Evolutionary conservation across 257 asterid species (phyloP), one percentile per base, ranked within the genome.

Genomic region (Striga asiatica): DNA sequence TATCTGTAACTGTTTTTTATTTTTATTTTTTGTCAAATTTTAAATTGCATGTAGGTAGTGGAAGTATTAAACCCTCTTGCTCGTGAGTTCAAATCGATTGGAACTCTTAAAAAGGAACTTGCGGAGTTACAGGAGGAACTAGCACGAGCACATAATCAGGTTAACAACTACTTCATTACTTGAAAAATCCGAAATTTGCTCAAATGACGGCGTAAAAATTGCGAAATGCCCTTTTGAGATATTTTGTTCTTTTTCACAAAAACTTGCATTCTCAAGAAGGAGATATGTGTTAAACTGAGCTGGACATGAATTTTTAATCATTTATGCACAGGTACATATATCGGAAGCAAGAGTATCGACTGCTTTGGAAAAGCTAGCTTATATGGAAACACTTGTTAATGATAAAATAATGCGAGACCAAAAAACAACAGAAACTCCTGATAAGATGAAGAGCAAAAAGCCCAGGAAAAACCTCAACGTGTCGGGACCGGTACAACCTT

Each of bases 11-110:
- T 38, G 11, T 17, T 3, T 38, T 38, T 38, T 2, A 38, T 2
- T 4, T 38, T 38, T 38, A 38, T 10, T 38, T 38, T 38, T 17
- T 29, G 9, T 5, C 5, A 29, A 29, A 5, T 38, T 3, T 41
- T 19, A 9, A 12, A 5, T 12, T 48, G 41, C 12, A 11, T 69
- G 18, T 47, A 69, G 74, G 96, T 89, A 38, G 98, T 91, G 51
- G 94, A 91, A 51, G 96, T 91, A 22, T 61, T 91, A 59, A 91
- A 91, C 61, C 98, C 98, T 67, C 87, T 91, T 39, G 98, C 96
- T 18, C 95, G 98, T 37, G 98, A 91, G 8, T 91, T 78, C 75
- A 91, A 91, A 71, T 91, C 96, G 12, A 75, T 91, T 53, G 96
- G 94, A 41, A 87, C 98, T 48, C 63, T 91, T 64, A 85, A 75